phyloP scores from a whole-genome alignment of 352 stramenopile genomes.

The Globisporangium polare region DNA sequence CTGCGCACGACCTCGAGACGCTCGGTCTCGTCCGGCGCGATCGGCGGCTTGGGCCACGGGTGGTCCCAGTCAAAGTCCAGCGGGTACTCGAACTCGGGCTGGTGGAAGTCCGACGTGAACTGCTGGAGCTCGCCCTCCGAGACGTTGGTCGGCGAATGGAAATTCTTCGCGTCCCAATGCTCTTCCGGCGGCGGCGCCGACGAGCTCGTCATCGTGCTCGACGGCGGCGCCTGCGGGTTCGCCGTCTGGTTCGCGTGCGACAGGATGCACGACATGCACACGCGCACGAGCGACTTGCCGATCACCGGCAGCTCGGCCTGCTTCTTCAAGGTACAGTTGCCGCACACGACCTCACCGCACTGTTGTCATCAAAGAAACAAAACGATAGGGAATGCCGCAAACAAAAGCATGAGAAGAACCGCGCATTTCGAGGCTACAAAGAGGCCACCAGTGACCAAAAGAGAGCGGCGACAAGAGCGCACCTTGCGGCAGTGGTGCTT shows the following conservation, averaged over 20 bases:
- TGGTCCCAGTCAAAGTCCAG: slow-evolving; percentile 88
- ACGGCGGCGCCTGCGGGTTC: slow-evolving; percentile 59
- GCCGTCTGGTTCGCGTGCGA: slow-evolving; percentile 76
- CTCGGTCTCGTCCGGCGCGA: slow-evolving; percentile 61
- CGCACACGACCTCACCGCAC: slow-evolving; percentile 86
- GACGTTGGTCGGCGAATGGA: slow-evolving; percentile 76
- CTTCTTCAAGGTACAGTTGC: slow-evolving; percentile 87
- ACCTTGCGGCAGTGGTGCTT: slow-evolving; percentile 89
- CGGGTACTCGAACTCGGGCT: slow-evolving; percentile 81
- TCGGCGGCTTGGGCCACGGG: slow-evolving; percentile 81
- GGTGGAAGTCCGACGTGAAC: slow-evolving; percentile 75
- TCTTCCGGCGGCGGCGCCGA: slow-evolving; percentile 38
- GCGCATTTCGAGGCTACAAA: neutral
- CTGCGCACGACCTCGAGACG: slow-evolving; percentile 72
- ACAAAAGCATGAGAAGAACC: neutral
- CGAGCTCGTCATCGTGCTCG: slow-evolving; percentile 33
- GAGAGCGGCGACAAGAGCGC: neutral
- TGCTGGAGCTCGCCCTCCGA: slow-evolving; percentile 74
- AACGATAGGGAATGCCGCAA: neutral
- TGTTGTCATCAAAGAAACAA: slow-evolving; percentile 13
- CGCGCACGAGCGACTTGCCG: slow-evolving; percentile 74
- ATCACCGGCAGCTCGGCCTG: slow-evolving; percentile 83
- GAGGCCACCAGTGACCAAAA: too few relatives aligned
- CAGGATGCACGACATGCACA: slow-evolving; percentile 90
- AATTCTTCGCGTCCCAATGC: slow-evolving; percentile 78